Base-by-base conservation (phyloP, 164 flowering plant species). In the Vitis rotundifolia region DNA sequence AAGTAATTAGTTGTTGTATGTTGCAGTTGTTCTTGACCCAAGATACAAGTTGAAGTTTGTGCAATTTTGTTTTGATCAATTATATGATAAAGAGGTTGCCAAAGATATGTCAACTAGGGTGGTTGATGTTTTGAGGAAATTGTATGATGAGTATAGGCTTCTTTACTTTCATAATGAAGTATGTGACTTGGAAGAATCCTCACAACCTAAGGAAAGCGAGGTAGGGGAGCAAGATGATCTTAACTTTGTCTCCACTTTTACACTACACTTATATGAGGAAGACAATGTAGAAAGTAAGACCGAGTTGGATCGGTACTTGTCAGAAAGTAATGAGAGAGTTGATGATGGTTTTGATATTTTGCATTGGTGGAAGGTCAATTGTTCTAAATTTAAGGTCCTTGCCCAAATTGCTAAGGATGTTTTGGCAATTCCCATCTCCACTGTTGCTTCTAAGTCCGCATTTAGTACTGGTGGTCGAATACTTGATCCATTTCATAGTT, bases 401-500 rank as follows among this genome's bases (percentile, higher is more conserved):
- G 18, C 26, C 26, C 26, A 29, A 16, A 61, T 75, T 52, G 72
- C 79, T 9, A 59, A 53, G 10, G 68, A 75, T 56, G 58, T 66
- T 2, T 55, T 75, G 12, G 71, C 50, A 2, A 61, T 63, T 22
- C 69, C 49, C 5, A 50, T 22, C 26, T 22, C 26, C 26, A 76
- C 66, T 2, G 58, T 68, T 26, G 60, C 66, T 2, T 55, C 57
- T 5, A 62, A 76, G 16, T 68, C 59, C 0, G 51, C 66, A 0
- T 76, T 76, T 71, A 76, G 66, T 28, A 59, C 72, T 14, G 58
- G 75, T 1, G 69, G 75, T 13, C 62, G 69, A 10, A 49, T 71
- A 4, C n/a, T 76, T 29, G 66, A 71, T 76, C 48, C 53, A 29
- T 71, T 53, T 71, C 2, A 50, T 3, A 76, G 64, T 63, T 60